Conservation (phyloP, 495 filamentous ascomycete species). For the Neurospora sp. region DNA sequence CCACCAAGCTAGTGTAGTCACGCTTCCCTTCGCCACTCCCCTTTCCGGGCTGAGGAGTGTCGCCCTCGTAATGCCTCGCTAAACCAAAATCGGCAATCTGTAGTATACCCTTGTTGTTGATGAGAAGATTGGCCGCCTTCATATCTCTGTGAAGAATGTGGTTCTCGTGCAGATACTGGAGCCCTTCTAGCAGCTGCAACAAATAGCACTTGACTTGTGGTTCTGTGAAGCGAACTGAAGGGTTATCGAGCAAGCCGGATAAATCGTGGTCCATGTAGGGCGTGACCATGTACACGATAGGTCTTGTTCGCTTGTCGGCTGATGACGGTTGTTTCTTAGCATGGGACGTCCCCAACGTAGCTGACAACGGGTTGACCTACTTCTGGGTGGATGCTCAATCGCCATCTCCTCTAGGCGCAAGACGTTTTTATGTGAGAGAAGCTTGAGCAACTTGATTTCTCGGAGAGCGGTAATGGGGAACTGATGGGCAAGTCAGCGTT, state of each 20-base stretch:
- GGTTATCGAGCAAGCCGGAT: slow-evolving; percentile 91
- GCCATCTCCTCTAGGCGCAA: slow-evolving; percentile 91
- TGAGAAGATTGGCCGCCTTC: slow-evolving; percentile 97
- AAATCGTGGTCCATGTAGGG: slow-evolving; percentile 99
- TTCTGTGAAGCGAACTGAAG: slow-evolving; percentile 71
- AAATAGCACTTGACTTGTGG: slow-evolving; percentile 97
- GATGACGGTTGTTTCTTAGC: slow-evolving; percentile 6
- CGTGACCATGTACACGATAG: slow-evolving; percentile 96
- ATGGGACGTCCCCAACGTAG: background rate
- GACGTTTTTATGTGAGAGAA: slow-evolving; percentile 82
- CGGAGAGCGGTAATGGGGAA: slow-evolving; percentile 72
- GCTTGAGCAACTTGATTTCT: slow-evolving; percentile 93
- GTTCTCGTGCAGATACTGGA: slow-evolving; percentile 81
- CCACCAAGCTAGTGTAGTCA: slow-evolving; percentile 90
- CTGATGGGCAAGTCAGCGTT: slow-evolving; percentile 18
- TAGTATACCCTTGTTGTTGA: slow-evolving; percentile 86
- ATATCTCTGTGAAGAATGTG: slow-evolving; percentile 93
- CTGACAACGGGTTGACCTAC: slow-evolving; percentile 25
- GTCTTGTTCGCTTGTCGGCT: slow-evolving; percentile 70
- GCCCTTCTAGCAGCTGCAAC: slow-evolving; percentile 82
- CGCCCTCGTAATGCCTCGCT: slow-evolving; percentile 86
- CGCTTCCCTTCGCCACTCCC: slow-evolving; percentile 77
- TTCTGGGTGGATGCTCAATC: slow-evolving; percentile 61
- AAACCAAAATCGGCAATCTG: slow-evolving; percentile 98
- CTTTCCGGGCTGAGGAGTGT: slow-evolving; percentile 62